Evolutionary conservation across 345 rosid species (phyloP), one percentile per base, ranked within the genome.

Genomic region (Gossypium anomalum): DNA sequence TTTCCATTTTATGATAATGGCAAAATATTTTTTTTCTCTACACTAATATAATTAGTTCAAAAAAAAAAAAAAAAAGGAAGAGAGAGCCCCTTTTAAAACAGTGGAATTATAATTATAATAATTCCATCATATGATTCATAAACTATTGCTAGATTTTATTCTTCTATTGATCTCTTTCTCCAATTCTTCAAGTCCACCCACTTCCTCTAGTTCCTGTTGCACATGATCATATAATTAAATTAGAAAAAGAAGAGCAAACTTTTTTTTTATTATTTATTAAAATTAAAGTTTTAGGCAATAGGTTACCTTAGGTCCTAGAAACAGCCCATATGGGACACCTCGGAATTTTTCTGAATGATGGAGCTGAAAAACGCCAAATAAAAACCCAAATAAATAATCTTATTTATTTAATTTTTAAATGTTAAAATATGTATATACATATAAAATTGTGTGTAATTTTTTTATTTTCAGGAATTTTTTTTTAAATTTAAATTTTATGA

Each of bases 251-350:
- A 34, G 5, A 34, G 1, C 41, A 29, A 29, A 29, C 38, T 34
- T 34, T 34, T 34, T 0, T 34, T 0, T 5, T 34, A 34, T 34
- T 34, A 34, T 34, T 34, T 34, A 34, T 34, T 34, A 34, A 34
- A 53, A 53, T 5, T 6, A 53, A n/a, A 53, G 11, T 7, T 53
- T 53, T 17, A 53, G 58, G n/a, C 10, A 53, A 13, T 53, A 34
- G 41, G 41, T 34, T 34, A 53, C 58, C 91, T 83, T 88, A 4
- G 97, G 98, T 58, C 97, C 98, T 34, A 94, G 84, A 72, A 94
- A 94, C 81, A 94, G 81, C 49, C 98, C 98, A 62, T 92, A 94
- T 38, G 98, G 98, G 8, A 92, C 93, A 49, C 98, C 98, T 4
- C 74, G 52, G 82, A 94, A 92, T 78, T 90, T 94, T 25, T 89